Evolutionary conservation across 495 filamentous ascomycete species (phyloP).

Genomic region (Lasiosphaeriaceae sp.): DNA sequence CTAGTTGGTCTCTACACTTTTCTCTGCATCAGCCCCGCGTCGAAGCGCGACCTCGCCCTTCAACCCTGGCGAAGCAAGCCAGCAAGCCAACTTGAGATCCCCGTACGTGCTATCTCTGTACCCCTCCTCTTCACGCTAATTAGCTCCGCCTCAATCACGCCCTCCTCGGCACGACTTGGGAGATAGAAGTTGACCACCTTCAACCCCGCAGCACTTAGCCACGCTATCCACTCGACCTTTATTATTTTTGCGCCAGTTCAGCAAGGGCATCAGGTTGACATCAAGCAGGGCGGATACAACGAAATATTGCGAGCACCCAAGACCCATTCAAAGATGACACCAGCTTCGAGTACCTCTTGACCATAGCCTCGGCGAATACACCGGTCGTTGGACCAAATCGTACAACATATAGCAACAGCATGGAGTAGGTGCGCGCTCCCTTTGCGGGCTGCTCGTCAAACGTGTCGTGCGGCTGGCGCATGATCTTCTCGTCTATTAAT

Average conservation of each 20-base stretch:
- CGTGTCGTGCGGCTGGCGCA: conserved; percentile 39
- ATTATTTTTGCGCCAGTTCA: conserved; percentile 21
- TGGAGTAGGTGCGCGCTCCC: conserved; percentile 42
- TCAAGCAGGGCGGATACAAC: conserved; percentile 39
- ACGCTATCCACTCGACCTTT: conserved; percentile 17
- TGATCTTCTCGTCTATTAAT: conserved; percentile 5
- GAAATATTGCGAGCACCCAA: conserved; percentile 36
- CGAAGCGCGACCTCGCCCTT: no score
- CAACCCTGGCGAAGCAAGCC: no score
- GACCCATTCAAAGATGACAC: conserved; percentile 50
- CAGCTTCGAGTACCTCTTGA: conserved; percentile 42
- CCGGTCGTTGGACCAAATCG: conserved; percentile 41
- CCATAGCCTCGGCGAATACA: conserved; percentile 33
- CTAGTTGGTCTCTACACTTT: no score
- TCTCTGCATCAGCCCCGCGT: no score
- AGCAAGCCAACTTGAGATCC: no score
- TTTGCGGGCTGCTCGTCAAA: conserved; percentile 39
- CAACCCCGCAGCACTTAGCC: conserved; percentile 30
- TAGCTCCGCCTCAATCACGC: conserved; percentile 38
- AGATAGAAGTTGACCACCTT: conserved; percentile 34
- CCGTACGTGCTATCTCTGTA: no score
- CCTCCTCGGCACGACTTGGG: conserved; percentile 26
- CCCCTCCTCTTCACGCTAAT: no score
- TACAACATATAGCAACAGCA: conserved; percentile 44
- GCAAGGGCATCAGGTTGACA: conserved; percentile 19